Evolutionary conservation across 352 stramenopile genomes (phyloP), one percentile per base, ranked within the genome.

Genomic region (Globisporangium radiosum): DNA sequence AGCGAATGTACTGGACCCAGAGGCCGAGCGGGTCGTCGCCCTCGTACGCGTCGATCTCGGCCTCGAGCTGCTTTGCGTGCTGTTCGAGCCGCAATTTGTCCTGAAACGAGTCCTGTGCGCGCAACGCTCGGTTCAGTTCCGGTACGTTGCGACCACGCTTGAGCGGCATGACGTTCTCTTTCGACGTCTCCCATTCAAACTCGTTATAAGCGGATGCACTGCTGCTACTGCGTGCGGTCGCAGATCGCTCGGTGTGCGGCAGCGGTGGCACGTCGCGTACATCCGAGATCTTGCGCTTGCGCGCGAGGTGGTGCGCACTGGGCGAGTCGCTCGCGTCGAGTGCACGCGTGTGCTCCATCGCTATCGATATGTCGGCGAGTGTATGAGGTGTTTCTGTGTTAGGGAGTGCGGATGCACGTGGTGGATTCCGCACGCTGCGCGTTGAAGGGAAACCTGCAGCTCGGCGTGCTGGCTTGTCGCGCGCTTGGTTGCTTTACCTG

Each of bases 111-210:
- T 88, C 76, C 45, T 90, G 66, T 11, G 71, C 70, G 14, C 69
- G 75, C 61, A 92, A 65, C 47, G 81, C 78, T 49, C 75, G 69
- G 64, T 95, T 95, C 43, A 95, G 74, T 49, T 95, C 81, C 5
- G 65, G 59, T 37, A 95, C 83, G 53, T 90, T 89, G 14, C 85
- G 84, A 4, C 85, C 85, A 37, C 82, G 69, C 58, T 90, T 88
- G 48, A 95, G 67, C 47, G 85, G 85, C 73, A 91, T 76, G n/a
- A 95, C 82, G 62, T 95, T 95, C 65, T 95, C 85, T 61, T 95
- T 95, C 40, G 81, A 84, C 63, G 70, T 76, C 66, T 95, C 85
- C 85, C 85, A 95, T 70, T 85, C 78, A 62, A 91, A 94, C 47
- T 75, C 72, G 42, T 55, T 56, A 47, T 45, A 60, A n/a, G 54